A percentile compares a stretch with the other conserved stretches of the same genome.
Conservation (phyloP, 1,284 basidiomycete genomes). For the Austroboletus niveus region DNA sequence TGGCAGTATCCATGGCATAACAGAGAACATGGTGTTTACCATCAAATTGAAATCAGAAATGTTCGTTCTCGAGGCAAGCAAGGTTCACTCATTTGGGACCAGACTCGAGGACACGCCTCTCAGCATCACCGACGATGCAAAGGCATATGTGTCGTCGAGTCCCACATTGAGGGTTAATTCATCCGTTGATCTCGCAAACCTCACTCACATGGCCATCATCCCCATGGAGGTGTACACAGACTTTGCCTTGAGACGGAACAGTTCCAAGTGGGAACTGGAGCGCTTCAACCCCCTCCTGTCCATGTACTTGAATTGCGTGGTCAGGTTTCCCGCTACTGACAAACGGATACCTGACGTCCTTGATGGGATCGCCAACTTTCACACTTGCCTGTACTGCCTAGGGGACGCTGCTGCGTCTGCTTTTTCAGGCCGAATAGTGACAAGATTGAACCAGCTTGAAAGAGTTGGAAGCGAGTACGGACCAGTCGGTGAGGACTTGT, state of each 20-base stretch:
- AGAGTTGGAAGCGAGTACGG: background rate
- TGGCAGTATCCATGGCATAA: slow-evolving; percentile 20
- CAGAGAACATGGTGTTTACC: slow-evolving; percentile 13
- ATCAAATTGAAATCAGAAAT: background rate
- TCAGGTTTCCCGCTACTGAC: slow-evolving; percentile 6
- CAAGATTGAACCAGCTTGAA: slow-evolving; percentile 9
- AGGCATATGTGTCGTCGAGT: slow-evolving; percentile 17
- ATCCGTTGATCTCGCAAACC: background rate
- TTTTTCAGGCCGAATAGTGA: slow-evolving; percentile 14
- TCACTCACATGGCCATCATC: slow-evolving; percentile 5
- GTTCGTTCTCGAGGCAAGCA: slow-evolving; percentile 10
- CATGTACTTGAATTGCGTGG: background rate
- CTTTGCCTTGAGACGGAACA: background rate
- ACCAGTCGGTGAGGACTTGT: slow-evolving; percentile 12
- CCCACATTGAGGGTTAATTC: slow-evolving; percentile 11
- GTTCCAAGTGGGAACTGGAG: slow-evolving; percentile 14
- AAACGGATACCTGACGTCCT: slow-evolving; percentile 6
- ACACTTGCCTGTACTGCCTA: slow-evolving; percentile 19
- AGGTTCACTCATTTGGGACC: slow-evolving; percentile 11
- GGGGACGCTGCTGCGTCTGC: background rate
- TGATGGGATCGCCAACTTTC: slow-evolving; percentile 19
- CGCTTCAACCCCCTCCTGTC: slow-evolving; percentile 15
- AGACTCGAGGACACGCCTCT: slow-evolving; percentile 6
- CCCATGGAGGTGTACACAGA: slow-evolving; percentile 11
- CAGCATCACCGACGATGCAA: background rate